phyloP scores from a whole-genome alignment of 176 grass and related monocot species.

The Eragrostis curvula region DNA sequence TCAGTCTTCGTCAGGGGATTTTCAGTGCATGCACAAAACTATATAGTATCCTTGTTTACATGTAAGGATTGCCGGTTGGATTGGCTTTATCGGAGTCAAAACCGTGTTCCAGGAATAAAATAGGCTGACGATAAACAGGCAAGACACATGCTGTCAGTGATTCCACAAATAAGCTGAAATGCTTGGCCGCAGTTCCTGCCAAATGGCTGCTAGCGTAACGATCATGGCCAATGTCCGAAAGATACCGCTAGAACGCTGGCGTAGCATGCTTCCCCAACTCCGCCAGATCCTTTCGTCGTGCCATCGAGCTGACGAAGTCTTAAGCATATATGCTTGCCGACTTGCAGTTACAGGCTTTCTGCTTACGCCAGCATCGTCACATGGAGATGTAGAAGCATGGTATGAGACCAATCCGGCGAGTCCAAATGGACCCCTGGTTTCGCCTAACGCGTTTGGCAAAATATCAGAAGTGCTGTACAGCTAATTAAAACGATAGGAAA shows the following conservation, averaged over 20 bases:
- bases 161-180: neutral
- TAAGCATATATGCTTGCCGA: neutral
- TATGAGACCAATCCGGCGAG: neutral
- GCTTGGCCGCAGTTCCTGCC: neutral
- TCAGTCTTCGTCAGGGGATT: neutral
- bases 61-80: neutral
- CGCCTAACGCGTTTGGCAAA: neutral
- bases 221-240: neutral
- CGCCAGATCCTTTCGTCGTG: neutral
- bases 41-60: neutral
- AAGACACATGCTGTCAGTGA: neutral
- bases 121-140: slow-evolving; percentile 12
- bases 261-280: slow-evolving; percentile 17
- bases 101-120: slow-evolving; percentile 10
- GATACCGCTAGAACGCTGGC: slow-evolving; percentile 2
- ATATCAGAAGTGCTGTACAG: slow-evolving; percentile 8
- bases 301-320: slow-evolving; percentile 13
- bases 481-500: slow-evolving; percentile 4
- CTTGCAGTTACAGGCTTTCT: slow-evolving; percentile 3
- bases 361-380: neutral
- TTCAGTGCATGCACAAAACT: neutral
- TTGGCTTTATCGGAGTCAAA: neutral
- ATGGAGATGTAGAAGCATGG: neutral
- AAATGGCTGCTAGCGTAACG: neutral
- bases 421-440: slow-evolving; percentile 5